A percentile compares a stretch with the other conserved stretches of the same genome.
Conservation (phyloP, 805 yeast species). For the Yarrowia yakushimensis region DNA sequence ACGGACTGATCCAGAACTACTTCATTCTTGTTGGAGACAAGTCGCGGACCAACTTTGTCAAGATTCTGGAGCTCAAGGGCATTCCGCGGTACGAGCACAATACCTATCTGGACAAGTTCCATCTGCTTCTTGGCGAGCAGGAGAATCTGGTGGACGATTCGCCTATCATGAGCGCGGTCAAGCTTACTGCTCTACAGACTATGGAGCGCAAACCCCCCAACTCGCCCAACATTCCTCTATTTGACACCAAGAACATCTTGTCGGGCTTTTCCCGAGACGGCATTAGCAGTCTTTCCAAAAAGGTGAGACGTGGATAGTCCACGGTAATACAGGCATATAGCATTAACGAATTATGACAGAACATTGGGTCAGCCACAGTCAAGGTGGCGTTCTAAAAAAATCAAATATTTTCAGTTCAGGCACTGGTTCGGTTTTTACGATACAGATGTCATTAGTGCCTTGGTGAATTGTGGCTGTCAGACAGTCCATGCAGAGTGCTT, state of each 20-base stretch:
- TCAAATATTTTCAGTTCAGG: no score
- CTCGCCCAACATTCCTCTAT: conserved; percentile 10
- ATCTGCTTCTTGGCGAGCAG: conserved; percentile 40
- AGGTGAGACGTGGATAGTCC: conserved; percentile 6
- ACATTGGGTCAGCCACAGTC: background rate
- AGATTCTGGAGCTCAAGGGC: conserved; percentile 63
- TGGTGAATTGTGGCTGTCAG: no score
- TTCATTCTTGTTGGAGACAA: conserved; percentile 64
- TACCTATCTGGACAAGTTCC: conserved; percentile 43
- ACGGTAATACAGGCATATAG: conserved; percentile 9
- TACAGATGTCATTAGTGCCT: no score
- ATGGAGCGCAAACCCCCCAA: conserved; percentile 10
- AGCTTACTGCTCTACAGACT: background rate
- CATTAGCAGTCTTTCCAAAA: conserved; percentile 4
- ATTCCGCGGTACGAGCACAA: conserved; percentile 42
- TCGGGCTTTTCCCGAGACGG: conserved; percentile 17
- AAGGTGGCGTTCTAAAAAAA: no score
- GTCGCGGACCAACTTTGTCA: conserved; percentile 57
- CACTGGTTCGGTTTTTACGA: no score
- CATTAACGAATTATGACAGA: conserved; percentile 14
- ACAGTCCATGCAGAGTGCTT: no score
- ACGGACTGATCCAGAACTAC: conserved; percentile 59
- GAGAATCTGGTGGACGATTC: conserved; percentile 37
- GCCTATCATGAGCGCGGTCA: conserved; percentile 29
- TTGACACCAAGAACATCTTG: conserved; percentile 16